Evolutionary conservation across 148 eudicot genomes (phyloP).

Genomic region (Camellia japonica): DNA sequence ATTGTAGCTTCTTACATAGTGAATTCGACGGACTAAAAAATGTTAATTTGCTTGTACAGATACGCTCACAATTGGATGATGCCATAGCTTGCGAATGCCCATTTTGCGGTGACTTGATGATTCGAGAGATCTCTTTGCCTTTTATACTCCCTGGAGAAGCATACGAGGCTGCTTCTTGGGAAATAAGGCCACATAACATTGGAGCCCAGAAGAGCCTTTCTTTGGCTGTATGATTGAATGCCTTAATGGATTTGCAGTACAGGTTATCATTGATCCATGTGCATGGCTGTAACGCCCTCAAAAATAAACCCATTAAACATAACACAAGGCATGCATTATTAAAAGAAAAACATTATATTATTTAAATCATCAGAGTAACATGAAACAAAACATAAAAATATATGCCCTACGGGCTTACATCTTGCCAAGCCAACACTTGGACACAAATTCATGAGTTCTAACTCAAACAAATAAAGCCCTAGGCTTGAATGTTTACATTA

Average conservation of each 20-base stretch:
- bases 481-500: too few species aligned
- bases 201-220: conserved; percentile 58
- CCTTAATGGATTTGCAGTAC: neutral
- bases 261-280: neutral
- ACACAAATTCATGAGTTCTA: too few species aligned
- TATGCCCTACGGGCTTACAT: too few species aligned
- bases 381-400: too few species aligned
- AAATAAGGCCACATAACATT: conserved; percentile 49
- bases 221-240: conserved; percentile 32
- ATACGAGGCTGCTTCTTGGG: conserved; percentile 72
- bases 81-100: conserved; percentile 96
- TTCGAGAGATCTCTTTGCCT: conserved; percentile 78
- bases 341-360: too few species aligned
- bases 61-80: conserved; percentile 84
- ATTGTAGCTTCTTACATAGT: neutral
- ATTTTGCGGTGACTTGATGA: conserved; percentile 94
- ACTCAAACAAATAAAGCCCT: too few species aligned
- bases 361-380: too few species aligned
- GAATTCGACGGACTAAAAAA: neutral
- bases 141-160: conserved; percentile 67
- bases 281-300: neutral
- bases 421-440: too few species aligned
- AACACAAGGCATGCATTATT: too few species aligned
- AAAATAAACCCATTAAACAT: too few species aligned
- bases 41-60: conserved; percentile 36